Conservation (phyloP, 2,329 filamentous ascomycete genomes). For the Orbilia blumenaviensis region DNA sequence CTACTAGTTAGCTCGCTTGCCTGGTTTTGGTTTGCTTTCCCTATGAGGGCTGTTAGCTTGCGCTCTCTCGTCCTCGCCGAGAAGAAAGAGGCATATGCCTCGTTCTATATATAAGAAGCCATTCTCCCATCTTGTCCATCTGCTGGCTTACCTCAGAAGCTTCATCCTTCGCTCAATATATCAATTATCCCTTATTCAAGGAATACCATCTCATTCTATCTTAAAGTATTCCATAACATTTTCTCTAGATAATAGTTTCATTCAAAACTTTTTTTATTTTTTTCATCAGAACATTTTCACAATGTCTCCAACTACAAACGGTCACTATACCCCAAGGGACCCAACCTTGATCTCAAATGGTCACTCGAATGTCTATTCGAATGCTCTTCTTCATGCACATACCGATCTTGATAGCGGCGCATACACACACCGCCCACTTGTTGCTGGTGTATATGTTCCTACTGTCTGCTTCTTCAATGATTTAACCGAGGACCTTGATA, state of each 20-base stretch:
- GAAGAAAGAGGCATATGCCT: conserved; percentile 19
- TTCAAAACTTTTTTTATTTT: too few species aligned
- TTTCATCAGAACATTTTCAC: conserved; percentile 8
- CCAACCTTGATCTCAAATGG: conserved; percentile 28
- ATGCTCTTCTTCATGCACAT: conserved; percentile 30
- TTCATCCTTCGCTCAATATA: conserved; percentile 38
- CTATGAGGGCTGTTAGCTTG: conserved; percentile 32
- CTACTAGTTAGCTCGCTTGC: conserved; percentile 49
- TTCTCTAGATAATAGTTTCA: not conserved
- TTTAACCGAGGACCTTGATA: conserved; percentile 83
- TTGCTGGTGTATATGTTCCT: conserved; percentile 84
- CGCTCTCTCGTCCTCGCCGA: conserved; percentile 23
- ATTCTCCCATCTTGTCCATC: conserved; percentile 34
- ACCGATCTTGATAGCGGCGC: conserved; percentile 53
- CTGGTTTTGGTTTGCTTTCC: conserved; percentile 46
- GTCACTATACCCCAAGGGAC: conserved; percentile 45
- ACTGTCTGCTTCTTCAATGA: conserved; percentile 91
- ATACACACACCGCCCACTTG: conserved; percentile 68
- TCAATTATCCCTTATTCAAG: conserved; percentile 7
- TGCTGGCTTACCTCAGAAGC: conserved; percentile 26
- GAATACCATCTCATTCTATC: conserved; percentile 4
- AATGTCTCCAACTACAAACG: conserved; percentile 53
- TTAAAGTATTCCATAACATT: conserved; percentile 13
- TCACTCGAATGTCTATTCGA: conserved; percentile 49
- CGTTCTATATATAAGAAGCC: conserved; percentile 52